Evolutionary conservation across 2,329 filamentous ascomycete genomes (phyloP), one percentile per base, ranked within the genome.

Genomic region (Pseudogymnoascus sp.): DNA sequence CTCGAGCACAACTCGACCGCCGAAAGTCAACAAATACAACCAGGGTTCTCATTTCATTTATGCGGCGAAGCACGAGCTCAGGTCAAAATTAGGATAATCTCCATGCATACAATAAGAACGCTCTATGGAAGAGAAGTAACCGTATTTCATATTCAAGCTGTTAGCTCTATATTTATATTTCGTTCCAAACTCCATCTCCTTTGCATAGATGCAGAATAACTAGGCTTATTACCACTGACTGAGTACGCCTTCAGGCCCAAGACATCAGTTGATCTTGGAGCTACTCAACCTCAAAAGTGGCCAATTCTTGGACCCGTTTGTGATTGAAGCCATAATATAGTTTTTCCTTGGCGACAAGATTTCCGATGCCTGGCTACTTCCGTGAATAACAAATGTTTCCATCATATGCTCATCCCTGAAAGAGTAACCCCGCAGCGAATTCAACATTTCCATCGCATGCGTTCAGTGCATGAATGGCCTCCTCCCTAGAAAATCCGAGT

Each of bases 361-460:
- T 12, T 30, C 8, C 26, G 26, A 18, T 19, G 26, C 13, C 26
- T 52, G 26, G 45, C 45, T 52, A 33, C 19, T 33, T 33, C 9
- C 15, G 23, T 52, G 19, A 30, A 52, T 52, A 52, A 13, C 13
- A 52, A 52, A 52, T 10, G 45, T 15, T 18, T 30, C 45, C 13
- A 30, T 33, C 45, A 19, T 30, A 19, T 3, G 26, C 26, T 67
- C 69, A 78, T 55, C 75, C 74, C 62, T 80, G 76, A 66, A 85
- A 90, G 58, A 96, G 80, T 63, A 96, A 79, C 56, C 87, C 85
- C 52, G 91, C 92, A n/a, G 92, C 92, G 64, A 86, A 83, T 63
- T 97, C 90, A 6, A 96, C 83, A 68, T 97, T 89, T 18, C 94
- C 92, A 18, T 85, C 85, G 13, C 89, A 89, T 28, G 90, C 89